These are phyloP conservation scores for Mortierella sp. DNA, from an alignment of 371 early-diverging fungal species.

Conservation along the genomic window DNA sequence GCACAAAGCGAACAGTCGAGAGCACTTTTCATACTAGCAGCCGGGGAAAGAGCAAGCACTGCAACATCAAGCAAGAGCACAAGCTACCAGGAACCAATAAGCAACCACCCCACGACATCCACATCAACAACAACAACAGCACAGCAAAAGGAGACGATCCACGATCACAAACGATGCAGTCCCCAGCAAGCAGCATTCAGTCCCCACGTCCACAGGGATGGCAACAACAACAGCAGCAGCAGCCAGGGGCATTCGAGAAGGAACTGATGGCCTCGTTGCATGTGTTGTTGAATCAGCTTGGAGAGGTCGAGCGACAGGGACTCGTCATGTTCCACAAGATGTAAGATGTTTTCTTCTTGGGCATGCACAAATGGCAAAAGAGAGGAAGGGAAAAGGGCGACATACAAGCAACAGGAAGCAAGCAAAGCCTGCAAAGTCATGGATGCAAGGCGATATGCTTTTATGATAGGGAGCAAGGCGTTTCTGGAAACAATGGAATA, in stretches of 20 bases:
- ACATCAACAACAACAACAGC: background rate
- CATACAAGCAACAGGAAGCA: background rate
- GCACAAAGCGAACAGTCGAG: background rate
- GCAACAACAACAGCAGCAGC: conserved; percentile 22
- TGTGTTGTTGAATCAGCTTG: conserved; percentile 45
- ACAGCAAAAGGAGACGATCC: background rate
- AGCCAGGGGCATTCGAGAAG: conserved; percentile 46
- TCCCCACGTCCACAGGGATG: conserved; percentile 45
- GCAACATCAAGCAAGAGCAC: background rate
- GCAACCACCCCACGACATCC: background rate
- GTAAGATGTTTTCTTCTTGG: conserved; percentile 17
- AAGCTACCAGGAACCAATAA: background rate
- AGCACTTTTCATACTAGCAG: background rate
- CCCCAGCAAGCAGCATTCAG: conserved; percentile 47
- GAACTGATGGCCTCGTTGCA: conserved; percentile 42
- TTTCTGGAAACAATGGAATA: no score
- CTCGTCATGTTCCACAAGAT: conserved; percentile 58
- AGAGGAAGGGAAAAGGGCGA: background rate
- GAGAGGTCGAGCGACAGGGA: conserved; percentile 52
- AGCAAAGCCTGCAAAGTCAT: no score
- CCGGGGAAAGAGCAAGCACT: background rate
- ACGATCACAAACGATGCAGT: conserved; percentile 27
- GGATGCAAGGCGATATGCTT: no score
- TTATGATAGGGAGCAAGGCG: no score
- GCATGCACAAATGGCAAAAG: background rate